Percentiles rank a stretch among this genome's conserved stretches.
phyloP scores from a whole-genome alignment of 2,329 filamentous ascomycete species.

The Phialophora chinensis region DNA sequence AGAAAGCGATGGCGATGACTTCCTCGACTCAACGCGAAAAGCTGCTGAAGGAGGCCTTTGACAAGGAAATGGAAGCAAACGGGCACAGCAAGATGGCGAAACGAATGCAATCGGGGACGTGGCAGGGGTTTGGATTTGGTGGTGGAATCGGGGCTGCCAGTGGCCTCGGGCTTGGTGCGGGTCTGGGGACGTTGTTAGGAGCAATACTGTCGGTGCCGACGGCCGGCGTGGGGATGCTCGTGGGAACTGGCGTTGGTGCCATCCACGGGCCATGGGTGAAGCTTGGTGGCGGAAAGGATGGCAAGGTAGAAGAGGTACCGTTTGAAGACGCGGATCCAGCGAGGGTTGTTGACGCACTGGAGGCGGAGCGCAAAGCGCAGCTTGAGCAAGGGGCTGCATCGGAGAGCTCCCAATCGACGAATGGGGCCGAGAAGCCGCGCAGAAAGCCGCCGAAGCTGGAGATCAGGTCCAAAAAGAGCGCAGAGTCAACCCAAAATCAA shows the following conservation, averaged over 20 bases:
- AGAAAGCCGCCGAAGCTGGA: constrained; percentile 34
- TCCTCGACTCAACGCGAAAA: constrained; percentile 30
- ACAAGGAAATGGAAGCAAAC: constrained; percentile 35
- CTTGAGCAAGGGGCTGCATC: neutral
- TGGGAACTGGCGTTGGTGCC: constrained; percentile 29
- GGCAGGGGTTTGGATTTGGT: constrained; percentile 33
- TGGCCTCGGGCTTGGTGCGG: constrained; percentile 30
- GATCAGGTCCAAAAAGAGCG: constrained; percentile 28
- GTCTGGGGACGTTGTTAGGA: constrained; percentile 30
- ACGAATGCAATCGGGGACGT: constrained; percentile 31
- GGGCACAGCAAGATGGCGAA: constrained; percentile 35
- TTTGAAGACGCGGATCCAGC: constrained; percentile 34
- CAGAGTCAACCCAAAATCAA: neutral
- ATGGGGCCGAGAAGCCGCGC: constrained; percentile 14
- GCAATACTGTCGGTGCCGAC: constrained; percentile 28
- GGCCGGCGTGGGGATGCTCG: constrained; percentile 30
- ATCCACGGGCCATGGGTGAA: constrained; percentile 35
- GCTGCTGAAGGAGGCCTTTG: constrained; percentile 32
- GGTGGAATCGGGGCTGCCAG: constrained; percentile 34
- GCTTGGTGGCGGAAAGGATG: constrained; percentile 22
- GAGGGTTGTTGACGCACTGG: constrained; percentile 28
- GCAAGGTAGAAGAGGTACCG: constrained; percentile 27
- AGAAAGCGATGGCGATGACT: constrained; percentile 31
- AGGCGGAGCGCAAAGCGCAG: constrained; percentile 23
- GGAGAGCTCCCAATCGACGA: neutral